phyloP scores from a whole-genome alignment of 441 rosid genomes.

The Erysimum cheiri region DNA sequence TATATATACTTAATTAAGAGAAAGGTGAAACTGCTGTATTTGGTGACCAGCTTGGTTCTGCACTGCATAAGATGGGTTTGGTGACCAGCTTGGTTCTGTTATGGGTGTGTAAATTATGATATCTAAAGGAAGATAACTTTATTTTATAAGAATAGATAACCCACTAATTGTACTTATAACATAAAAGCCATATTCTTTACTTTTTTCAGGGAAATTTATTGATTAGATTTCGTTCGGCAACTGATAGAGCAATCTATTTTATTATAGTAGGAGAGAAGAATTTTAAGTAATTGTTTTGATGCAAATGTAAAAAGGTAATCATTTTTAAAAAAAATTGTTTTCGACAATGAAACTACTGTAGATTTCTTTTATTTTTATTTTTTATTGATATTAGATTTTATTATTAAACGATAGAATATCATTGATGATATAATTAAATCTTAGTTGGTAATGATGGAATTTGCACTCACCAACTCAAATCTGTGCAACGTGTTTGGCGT shows the following conservation, averaged over 20 bases:
- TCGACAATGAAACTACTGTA: background rate
- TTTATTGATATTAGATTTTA: background rate
- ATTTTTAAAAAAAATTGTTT: background rate
- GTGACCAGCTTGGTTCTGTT: constrained; percentile 13
- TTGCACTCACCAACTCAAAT: constrained; percentile 29
- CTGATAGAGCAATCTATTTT: background rate
- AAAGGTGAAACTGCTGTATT: background rate
- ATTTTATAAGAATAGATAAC: constrained; percentile 1
- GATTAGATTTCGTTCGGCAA: background rate
- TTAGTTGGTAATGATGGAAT: constrained; percentile 32
- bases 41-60: constrained; percentile 11
- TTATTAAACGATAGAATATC: background rate
- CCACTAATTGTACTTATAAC: background rate
- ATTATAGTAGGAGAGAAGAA: background rate
- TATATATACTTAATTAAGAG: background rate
- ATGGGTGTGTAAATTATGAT: background rate
- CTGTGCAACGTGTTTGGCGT: constrained; percentile 19
- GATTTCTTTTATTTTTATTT: background rate
- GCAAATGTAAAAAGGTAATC: background rate
- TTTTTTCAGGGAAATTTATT: background rate
- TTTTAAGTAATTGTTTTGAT: background rate
- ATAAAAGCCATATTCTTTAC: background rate
- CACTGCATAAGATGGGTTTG: constrained; percentile 6
- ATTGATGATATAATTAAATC: constrained; percentile 8
- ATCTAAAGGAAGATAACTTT: background rate